Conservation (phyloP, 495 filamentous ascomycete species). For the Gamarada debralockiae region DNA sequence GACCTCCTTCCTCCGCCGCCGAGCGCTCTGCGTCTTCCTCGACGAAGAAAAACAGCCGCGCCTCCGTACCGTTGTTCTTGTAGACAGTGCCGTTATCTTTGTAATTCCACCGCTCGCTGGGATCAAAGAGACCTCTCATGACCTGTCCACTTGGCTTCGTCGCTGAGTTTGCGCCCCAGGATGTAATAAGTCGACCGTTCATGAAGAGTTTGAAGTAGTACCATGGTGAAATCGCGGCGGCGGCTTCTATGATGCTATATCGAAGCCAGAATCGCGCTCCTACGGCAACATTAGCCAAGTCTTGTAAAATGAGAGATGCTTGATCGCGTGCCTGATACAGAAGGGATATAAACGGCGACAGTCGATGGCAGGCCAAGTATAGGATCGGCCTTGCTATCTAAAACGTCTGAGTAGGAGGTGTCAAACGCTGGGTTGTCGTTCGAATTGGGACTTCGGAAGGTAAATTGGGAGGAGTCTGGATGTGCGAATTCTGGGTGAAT, state of each 20-base stretch:
- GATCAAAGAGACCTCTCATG: slow-evolving; percentile 40
- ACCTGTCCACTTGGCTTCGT: slow-evolving; percentile 30
- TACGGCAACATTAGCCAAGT: slow-evolving; percentile 21
- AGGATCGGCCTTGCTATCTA: slow-evolving; percentile 19
- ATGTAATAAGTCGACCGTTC: slow-evolving; percentile 40
- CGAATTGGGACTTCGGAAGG: not conserved
- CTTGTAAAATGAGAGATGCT: slow-evolving; percentile 1
- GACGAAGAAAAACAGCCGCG: slow-evolving; percentile 21
- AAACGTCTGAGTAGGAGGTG: not conserved
- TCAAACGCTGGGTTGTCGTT: not conserved
- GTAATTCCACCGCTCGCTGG: slow-evolving; percentile 22
- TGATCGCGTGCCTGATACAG: slow-evolving; percentile 35
- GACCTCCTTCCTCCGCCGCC: slow-evolving; percentile 44
- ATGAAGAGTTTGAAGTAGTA: slow-evolving; percentile 49
- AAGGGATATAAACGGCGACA: slow-evolving; percentile 47
- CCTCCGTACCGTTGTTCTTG: slow-evolving; percentile 22
- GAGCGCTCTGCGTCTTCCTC: slow-evolving; percentile 15
- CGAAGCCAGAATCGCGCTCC: slow-evolving; percentile 42
- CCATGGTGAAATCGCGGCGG: slow-evolving; percentile 29
- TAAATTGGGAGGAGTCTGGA: slow-evolving; percentile 38
- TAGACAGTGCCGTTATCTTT: slow-evolving; percentile 20
- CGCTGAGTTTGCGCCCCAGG: slow-evolving; percentile 41
- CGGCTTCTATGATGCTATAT: slow-evolving; percentile 35
- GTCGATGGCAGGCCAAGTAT: slow-evolving; percentile 14
- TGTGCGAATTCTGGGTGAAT: slow-evolving; percentile 43